Conservation (phyloP, 768 basidiomycete species). For the Coprinopsis marcescibilis region DNA sequence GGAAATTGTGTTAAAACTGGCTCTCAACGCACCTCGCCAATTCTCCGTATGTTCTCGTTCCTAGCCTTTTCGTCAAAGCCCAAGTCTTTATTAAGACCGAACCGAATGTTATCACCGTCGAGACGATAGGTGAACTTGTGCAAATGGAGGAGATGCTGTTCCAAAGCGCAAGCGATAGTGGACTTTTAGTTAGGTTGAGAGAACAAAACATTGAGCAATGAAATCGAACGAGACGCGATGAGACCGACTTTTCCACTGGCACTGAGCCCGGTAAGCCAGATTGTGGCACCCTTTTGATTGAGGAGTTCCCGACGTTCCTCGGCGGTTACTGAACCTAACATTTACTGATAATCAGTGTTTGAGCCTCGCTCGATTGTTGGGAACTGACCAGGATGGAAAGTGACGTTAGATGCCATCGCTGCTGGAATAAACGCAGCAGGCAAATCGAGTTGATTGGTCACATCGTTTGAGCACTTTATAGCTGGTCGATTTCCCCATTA, state of each 20-base stretch:
- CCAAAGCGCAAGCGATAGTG: slow-evolving; percentile 93
- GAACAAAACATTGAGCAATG: not conserved
- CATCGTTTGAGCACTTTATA: no score
- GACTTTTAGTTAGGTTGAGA: slow-evolving; percentile 46
- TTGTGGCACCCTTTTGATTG: slow-evolving; percentile 80
- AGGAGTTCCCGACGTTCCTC: slow-evolving; percentile 64
- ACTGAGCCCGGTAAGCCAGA: slow-evolving; percentile 96
- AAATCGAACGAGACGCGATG: not conserved
- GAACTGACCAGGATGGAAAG: slow-evolving; percentile 59
- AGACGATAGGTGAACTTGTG: slow-evolving; percentile 85
- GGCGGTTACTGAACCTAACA: slow-evolving; percentile 63
- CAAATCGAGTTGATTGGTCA: no score
- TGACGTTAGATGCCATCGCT: slow-evolving; percentile 48
- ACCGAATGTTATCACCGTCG: slow-evolving; percentile 94
- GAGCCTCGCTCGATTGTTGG: not conserved
- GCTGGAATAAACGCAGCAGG: no score
- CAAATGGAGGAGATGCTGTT: slow-evolving; percentile 88
- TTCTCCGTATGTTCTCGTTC: slow-evolving; percentile 93
- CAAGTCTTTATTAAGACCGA: slow-evolving; percentile 95
- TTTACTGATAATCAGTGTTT: slow-evolving; percentile 1
- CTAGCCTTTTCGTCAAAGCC: slow-evolving; percentile 90
- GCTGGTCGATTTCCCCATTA: no score
- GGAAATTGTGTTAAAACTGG: not conserved
- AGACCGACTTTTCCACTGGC: slow-evolving; percentile 83
- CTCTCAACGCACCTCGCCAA: slow-evolving; percentile 70